These are phyloP conservation scores for Linaria vulgaris DNA, from an alignment of 257 asterid species.

Conservation along the genomic window DNA sequence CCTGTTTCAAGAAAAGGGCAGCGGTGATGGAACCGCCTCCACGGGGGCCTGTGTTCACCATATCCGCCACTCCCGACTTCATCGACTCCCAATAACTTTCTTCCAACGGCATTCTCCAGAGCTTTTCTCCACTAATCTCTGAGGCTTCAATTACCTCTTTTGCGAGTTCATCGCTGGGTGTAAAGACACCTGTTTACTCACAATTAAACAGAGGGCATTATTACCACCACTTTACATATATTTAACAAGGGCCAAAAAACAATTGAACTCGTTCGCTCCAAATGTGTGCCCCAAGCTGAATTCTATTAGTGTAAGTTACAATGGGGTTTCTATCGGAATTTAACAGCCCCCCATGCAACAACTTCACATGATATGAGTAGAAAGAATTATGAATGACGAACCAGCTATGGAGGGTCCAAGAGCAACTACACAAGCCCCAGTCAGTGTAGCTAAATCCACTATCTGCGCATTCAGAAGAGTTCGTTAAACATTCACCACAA, in stretches of 20 bases:
- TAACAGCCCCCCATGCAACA: background rate
- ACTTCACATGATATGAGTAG: background rate
- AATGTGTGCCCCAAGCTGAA: no score
- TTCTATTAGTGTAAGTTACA: background rate
- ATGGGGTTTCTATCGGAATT: background rate
- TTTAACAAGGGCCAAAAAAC: background rate
- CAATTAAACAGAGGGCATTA: background rate
- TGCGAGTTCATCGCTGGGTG: conserved; percentile 85
- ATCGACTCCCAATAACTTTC: conserved; percentile 94
- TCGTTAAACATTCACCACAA: conserved; percentile 17
- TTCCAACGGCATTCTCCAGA: conserved; percentile 97
- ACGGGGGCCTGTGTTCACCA: conserved; percentile 95
- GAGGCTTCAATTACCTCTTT: conserved; percentile 80
- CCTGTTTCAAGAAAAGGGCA: conserved; percentile 99
- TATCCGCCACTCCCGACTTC: conserved; percentile 97
- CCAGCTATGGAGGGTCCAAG: conserved; percentile 97
- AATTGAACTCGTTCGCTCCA: background rate
- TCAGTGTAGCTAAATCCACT: conserved; percentile 87
- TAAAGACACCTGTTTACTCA: conserved; percentile 65
- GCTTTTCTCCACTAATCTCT: conserved; percentile 79
- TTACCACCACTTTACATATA: background rate
- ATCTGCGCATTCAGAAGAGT: conserved; percentile 46
- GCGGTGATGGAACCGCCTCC: conserved; percentile 95
- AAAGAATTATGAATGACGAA: conserved; percentile 24
- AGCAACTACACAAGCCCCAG: conserved; percentile 89